phyloP scores from a whole-genome alignment of 1,284 basidiomycete species.

The Meripilus lineatus region DNA sequence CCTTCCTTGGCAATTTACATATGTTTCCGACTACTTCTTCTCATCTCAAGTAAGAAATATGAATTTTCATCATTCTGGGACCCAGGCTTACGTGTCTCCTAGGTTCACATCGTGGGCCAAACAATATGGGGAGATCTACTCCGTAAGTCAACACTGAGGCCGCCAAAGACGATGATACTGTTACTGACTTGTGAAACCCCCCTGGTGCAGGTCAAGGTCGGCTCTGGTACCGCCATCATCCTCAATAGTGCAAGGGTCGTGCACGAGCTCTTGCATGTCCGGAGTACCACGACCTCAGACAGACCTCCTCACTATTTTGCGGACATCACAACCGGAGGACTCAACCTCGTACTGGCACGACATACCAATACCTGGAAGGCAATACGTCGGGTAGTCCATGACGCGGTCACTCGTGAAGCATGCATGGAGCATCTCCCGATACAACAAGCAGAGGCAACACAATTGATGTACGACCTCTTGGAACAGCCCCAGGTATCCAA shows the following conservation, averaged over 20 bases:
- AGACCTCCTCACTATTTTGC: slow-evolving; percentile 22
- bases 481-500: slow-evolving; percentile 22
- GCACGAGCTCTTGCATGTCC: slow-evolving; percentile 26
- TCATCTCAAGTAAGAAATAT: background rate
- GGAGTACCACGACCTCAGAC: slow-evolving; percentile 14
- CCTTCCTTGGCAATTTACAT: slow-evolving; percentile 10
- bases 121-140: slow-evolving; percentile 20
- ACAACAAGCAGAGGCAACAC: slow-evolving; percentile 22
- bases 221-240: slow-evolving; percentile 21
- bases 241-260: slow-evolving; percentile 23
- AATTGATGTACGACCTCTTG: slow-evolving; percentile 12
- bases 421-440: slow-evolving; percentile 16
- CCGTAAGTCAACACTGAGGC: no score
- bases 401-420: background rate
- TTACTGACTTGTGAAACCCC: no score
- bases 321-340: slow-evolving; percentile 18
- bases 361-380: background rate
- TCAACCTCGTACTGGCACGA: slow-evolving; percentile 8
- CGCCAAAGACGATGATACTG: no score
- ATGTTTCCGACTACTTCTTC: background rate
- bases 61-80: no score
- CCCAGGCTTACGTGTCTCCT: no score
- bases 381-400: slow-evolving; percentile 1
- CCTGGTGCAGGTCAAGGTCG: slow-evolving; percentile 21
- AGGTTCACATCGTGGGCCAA: slow-evolving; percentile 19